Evolutionary conservation across 345 rosid genomes (phyloP).

Genomic region (Citrus maxima): DNA sequence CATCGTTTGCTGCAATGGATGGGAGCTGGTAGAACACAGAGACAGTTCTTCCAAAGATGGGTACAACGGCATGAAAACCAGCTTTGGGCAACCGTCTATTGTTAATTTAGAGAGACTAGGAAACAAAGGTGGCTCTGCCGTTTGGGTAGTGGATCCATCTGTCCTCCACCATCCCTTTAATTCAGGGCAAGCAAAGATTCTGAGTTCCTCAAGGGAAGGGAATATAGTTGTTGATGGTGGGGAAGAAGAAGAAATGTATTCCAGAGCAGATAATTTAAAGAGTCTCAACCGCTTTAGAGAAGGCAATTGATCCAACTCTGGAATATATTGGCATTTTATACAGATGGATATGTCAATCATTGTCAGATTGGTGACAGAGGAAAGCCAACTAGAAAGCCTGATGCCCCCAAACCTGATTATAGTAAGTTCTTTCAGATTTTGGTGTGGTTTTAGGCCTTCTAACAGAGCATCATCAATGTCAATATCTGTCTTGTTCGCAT

Average conservation of each 20-base stretch:
- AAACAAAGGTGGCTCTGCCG: not conserved
- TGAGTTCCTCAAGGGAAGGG: slow-evolving; percentile 5
- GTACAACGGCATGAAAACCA: slow-evolving; percentile 5
- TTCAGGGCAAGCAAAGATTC: not conserved
- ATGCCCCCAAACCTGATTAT: not conserved
- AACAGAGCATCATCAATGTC: not conserved
- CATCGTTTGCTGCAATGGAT: not conserved
- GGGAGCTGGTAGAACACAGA: not conserved
- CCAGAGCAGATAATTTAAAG: not conserved
- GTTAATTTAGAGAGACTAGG: slow-evolving; percentile 5
- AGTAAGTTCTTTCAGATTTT: not conserved
- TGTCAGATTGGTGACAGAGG: not conserved
- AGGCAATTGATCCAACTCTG: not conserved
- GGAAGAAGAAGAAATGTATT: not conserved
- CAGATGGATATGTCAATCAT: not conserved
- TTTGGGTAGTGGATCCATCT: not conserved
- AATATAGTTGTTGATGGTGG: not conserved
- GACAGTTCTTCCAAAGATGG: slow-evolving; percentile 3
- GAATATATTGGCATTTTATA: not conserved
- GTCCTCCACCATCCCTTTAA: slow-evolving; percentile 11
- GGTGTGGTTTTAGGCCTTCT: slow-evolving; percentile 3
- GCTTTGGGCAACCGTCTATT: not conserved
- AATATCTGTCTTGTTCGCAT: not conserved
- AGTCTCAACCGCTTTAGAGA: not conserved
- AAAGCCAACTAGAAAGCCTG: not conserved